These are phyloP conservation scores for Lepidium aucheri DNA, from an alignment of 345 rosid species.

Conservation along the genomic window DNA sequence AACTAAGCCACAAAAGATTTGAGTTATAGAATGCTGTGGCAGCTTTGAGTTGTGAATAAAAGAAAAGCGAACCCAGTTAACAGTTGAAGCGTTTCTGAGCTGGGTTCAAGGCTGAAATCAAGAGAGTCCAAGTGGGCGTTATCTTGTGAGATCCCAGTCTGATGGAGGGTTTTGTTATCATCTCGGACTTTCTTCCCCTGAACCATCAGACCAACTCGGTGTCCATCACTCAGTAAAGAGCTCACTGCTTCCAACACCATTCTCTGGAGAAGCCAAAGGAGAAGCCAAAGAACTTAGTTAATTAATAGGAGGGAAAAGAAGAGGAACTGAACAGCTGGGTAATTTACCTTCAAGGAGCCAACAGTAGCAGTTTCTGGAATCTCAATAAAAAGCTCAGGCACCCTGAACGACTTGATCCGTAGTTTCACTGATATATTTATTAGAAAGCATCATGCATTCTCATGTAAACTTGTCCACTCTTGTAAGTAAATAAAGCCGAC, in stretches of 20 bases:
- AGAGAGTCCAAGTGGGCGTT: slow-evolving; percentile 45
- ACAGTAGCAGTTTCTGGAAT: slow-evolving; percentile 84
- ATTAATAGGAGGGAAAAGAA: neutral
- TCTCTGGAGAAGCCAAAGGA: slow-evolving; percentile 42
- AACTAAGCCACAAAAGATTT: neutral
- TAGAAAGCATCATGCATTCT: neutral
- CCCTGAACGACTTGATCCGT: slow-evolving; percentile 87
- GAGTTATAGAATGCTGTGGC: neutral
- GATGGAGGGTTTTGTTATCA: slow-evolving; percentile 75
- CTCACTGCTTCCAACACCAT: slow-evolving; percentile 88
- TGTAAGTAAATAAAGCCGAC: neutral
- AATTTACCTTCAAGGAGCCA: slow-evolving; percentile 76
- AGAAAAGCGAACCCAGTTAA: slow-evolving; percentile 42
- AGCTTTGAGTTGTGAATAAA: neutral
- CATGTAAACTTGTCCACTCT: neutral
- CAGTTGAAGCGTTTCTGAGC: slow-evolving; percentile 44
- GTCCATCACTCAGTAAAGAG: slow-evolving; percentile 68
- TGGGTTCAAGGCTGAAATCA: slow-evolving; percentile 87
- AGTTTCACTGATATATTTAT: slow-evolving; percentile 64
- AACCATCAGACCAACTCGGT: slow-evolving; percentile 66
- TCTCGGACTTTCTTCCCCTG: slow-evolving; percentile 88
- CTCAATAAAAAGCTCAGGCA: slow-evolving; percentile 87
- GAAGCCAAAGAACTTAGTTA: neutral
- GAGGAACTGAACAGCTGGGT: neutral
- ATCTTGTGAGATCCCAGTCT: slow-evolving; percentile 72